These are phyloP conservation scores for Hydnum rufescens DNA, from an alignment of 768 basidiomycete species.

Conservation along the genomic window DNA sequence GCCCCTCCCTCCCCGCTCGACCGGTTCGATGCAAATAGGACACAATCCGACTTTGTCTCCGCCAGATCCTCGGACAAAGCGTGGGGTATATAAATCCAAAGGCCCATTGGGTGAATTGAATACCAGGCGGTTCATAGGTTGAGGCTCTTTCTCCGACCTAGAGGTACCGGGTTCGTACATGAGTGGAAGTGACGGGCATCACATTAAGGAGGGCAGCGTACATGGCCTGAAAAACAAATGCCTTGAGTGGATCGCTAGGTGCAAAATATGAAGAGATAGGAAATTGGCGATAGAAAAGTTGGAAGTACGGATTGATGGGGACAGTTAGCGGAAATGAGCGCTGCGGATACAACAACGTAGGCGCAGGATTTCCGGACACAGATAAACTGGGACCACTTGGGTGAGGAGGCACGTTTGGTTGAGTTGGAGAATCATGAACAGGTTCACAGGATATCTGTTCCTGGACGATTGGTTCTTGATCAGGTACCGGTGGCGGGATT, in stretches of 20 bases:
- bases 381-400: no score
- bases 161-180: not conserved
- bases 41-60: conserved; percentile 13
- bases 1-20: conserved; percentile 10
- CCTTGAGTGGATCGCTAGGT: conserved; percentile 15
- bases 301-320: conserved; percentile 29
- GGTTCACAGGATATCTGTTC: no score
- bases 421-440: no score
- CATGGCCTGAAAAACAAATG: conserved; percentile 2
- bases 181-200: not conserved
- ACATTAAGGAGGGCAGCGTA: not conserved
- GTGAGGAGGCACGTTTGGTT: no score
- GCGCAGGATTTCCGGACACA: no score
- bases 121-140: not conserved
- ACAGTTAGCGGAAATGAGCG: conserved; percentile 33
- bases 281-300: conserved; percentile 52
- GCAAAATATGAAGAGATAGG: conserved; percentile 39
- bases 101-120: not conserved
- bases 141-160: not conserved
- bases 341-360: no score
- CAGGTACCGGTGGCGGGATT: no score
- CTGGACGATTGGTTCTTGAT: no score
- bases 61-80: conserved; percentile 11
- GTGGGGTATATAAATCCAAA: conserved; percentile 11
- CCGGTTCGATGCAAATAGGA: conserved; percentile 13